Conservation (phyloP, 148 eudicot species). For the Camellia sinensis region DNA sequence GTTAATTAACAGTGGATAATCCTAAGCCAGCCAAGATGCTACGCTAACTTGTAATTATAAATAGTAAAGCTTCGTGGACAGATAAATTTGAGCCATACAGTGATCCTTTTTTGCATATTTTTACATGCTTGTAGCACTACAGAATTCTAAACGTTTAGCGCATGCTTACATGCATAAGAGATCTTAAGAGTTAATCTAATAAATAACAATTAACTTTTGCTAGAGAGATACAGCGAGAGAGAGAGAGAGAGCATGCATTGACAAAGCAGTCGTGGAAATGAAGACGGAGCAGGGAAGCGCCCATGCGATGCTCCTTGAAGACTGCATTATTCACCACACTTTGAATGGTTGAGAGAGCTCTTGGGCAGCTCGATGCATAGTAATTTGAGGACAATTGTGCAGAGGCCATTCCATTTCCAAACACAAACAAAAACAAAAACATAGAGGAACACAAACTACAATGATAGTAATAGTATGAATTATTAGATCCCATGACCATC, state of each 20-base stretch:
- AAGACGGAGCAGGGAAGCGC: constrained; percentile 34
- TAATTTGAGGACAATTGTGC: constrained; percentile 24
- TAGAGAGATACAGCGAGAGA: constrained; percentile 6
- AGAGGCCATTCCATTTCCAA: constrained; percentile 7
- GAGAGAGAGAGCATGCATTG: constrained; percentile 26
- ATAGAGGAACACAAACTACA: background rate
- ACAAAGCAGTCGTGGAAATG: constrained; percentile 38
- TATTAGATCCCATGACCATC: constrained; percentile 7
- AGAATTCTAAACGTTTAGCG: too few relatives aligned
- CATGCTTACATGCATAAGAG: background rate
- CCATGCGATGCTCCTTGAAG: constrained; percentile 26
- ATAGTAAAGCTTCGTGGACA: too few relatives aligned
- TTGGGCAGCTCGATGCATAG: constrained; percentile 24
- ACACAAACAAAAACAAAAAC: background rate
- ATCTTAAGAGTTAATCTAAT: too few relatives aligned
- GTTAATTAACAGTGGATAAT: too few relatives aligned
- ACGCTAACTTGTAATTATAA: too few relatives aligned
- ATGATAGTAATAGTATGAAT: too few relatives aligned
- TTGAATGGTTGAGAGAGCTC: constrained; percentile 19
- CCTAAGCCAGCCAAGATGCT: background rate
- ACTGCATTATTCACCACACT: constrained; percentile 23
- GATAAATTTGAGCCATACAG: too few relatives aligned
- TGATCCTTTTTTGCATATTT: too few relatives aligned
- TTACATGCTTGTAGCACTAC: too few relatives aligned
- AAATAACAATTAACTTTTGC: too few relatives aligned